phyloP scores from a whole-genome alignment of 2,329 filamentous ascomycete species.

The Teratosphaeria epicoccoides region DNA sequence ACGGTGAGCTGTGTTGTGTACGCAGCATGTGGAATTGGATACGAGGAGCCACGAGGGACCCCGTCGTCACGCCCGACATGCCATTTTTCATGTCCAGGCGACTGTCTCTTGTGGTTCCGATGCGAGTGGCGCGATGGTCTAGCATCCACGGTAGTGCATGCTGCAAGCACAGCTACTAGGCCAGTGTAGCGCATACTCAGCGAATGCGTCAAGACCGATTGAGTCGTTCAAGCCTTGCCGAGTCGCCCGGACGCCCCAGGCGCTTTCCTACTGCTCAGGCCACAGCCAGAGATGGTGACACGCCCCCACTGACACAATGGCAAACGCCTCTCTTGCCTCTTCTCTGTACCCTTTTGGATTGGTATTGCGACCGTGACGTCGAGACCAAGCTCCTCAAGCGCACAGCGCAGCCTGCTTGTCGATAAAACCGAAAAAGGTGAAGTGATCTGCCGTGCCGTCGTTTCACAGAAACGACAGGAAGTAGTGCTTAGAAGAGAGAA shows the following conservation, averaged over 20 bases:
- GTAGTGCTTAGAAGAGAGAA: constrained; percentile 2
- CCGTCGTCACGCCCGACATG: not conserved
- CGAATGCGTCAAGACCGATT: not conserved
- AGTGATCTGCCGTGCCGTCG: not conserved
- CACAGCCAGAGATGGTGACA: too few relatives aligned
- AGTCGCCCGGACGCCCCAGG: not conserved
- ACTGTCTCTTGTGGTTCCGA: not conserved
- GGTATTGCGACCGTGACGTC: not conserved
- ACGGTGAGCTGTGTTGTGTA: not conserved
- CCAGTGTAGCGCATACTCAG: not conserved
- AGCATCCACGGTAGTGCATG: not conserved
- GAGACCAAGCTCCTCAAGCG: too few relatives aligned
- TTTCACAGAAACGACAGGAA: not conserved
- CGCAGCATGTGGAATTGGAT: not conserved
- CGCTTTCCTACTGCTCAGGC: too few relatives aligned
- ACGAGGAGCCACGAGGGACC: too few relatives aligned
- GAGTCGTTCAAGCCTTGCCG: not conserved
- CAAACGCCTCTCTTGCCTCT: not conserved
- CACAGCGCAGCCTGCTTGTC: not conserved
- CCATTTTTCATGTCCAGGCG: not conserved
- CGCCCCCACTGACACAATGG: too few relatives aligned
- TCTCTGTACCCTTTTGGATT: not conserved
- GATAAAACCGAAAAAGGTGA: not conserved
- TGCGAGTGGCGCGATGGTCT: not conserved
- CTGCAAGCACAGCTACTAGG: not conserved